Evolutionary conservation across 2,329 filamentous ascomycete genomes (phyloP), one percentile per base, ranked within the genome.

Genomic region (Colletotrichum limetticola): DNA sequence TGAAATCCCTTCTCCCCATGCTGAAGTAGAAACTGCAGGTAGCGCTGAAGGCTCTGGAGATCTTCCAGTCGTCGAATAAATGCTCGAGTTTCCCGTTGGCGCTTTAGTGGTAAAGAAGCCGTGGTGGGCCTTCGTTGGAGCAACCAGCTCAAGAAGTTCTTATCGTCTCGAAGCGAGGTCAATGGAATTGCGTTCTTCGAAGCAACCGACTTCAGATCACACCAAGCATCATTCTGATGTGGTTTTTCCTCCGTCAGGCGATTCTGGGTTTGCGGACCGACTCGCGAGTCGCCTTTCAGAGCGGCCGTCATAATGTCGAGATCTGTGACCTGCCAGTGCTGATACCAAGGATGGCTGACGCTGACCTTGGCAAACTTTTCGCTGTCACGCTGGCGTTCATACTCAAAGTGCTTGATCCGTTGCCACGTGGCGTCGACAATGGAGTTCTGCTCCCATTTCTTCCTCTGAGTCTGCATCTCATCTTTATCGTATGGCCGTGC

Each of bases 261-360:
- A 62, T 14, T 65, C 19, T n/a, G 70, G 46, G 16, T 65, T 55
- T 59, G 16, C 16, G 28, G 63, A 8, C 46, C 26, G 2, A 22
- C 66, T 55, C 55, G 16, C 16, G 37, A 63, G 6, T 35, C 32
- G 2, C 68, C 75, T 28, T 74, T 52, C 9, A 88, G 78, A 16
- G 84, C 82, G 19, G 78, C 79, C 11, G 82, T 83, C 65, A 88
- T 77, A 26, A 88, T 73, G 75, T 89, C 87, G 59, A 83, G 77
- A 59, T 83, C 79, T n/a, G 78, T 80, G 49, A 87, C 80, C 46
- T 81, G 81, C 84, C 83, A 86, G 30, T 42, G 49, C 26, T 80
- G 67, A 11, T 63, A 57, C 57, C 62, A 73, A 2, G 60, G 30
- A 24, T 53, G 71, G n/a, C 75, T 35, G 30, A 46, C 11, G 11